These are phyloP conservation scores for Phytophthora rubi DNA, from an alignment of 352 stramenopile species.

Conservation along the genomic window DNA sequence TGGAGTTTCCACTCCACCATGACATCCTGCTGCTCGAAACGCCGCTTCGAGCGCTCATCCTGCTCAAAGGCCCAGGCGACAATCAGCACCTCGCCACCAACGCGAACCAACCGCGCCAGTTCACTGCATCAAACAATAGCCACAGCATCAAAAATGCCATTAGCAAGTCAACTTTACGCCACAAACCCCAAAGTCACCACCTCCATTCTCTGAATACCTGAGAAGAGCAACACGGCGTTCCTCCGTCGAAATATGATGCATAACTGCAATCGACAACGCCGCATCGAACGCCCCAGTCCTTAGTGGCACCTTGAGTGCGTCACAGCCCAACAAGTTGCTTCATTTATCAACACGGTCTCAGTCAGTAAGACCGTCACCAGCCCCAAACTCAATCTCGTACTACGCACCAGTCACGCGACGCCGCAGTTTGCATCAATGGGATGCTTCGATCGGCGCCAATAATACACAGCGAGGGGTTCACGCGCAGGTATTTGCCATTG, in stretches of 20 bases:
- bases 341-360: constrained; percentile 2
- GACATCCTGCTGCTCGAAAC: constrained; percentile 81
- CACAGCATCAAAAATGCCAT: background rate
- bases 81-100: constrained; percentile 65
- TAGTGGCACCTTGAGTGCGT: constrained; percentile 72
- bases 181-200: background rate
- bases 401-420: constrained; percentile 41
- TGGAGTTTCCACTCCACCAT: constrained; percentile 90
- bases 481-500: constrained; percentile 84
- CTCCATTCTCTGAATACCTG: constrained; percentile 34
- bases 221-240: constrained; percentile 74
- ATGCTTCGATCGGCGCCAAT: constrained; percentile 81
- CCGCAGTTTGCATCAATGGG: constrained; percentile 65
- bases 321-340: constrained; percentile 73
- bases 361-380: background rate
- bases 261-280: constrained; percentile 83
- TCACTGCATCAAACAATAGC: constrained; percentile 44
- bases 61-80: constrained; percentile 88
- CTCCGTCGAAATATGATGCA: constrained; percentile 86
- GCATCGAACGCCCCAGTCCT: constrained; percentile 69
- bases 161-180: background rate
- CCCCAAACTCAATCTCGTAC: background rate
- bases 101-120: constrained; percentile 63
- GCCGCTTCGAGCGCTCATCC: constrained; percentile 75
- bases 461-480: constrained; percentile 68